phyloP scores from a whole-genome alignment of 306 rosid species.

The Prunus padus region DNA sequence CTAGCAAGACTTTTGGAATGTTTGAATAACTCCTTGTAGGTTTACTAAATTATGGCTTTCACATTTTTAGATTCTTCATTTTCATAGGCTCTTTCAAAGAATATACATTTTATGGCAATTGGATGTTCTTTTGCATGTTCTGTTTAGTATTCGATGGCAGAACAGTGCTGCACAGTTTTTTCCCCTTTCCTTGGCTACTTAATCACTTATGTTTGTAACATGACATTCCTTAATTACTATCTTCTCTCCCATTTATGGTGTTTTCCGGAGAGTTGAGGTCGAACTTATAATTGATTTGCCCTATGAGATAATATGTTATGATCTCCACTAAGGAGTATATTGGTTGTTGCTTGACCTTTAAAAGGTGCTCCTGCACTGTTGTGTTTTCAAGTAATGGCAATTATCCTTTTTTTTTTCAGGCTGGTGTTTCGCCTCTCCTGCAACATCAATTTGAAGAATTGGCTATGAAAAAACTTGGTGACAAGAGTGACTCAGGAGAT shows the following conservation, averaged over 20 bases:
- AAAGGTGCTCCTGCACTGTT: background rate
- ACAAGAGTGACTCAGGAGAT: too few relatives aligned
- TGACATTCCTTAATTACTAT: background rate
- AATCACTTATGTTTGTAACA: background rate
- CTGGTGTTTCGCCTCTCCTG: too few relatives aligned
- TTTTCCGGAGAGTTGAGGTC: background rate
- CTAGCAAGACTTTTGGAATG: too few relatives aligned
- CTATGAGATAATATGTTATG: background rate
- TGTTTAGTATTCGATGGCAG: background rate
- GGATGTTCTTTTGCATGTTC: background rate
- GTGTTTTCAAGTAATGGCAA: conserved; percentile 27
- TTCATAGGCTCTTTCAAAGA: too few relatives aligned
- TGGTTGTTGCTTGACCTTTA: background rate
- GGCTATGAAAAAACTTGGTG: too few relatives aligned
- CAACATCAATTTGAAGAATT: too few relatives aligned
- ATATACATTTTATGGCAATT: background rate
- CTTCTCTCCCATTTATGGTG: background rate
- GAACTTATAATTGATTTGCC: background rate
- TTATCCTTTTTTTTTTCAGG: too few relatives aligned
- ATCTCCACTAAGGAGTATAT: background rate
- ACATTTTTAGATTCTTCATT: too few relatives aligned
- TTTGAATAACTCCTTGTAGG: too few relatives aligned
- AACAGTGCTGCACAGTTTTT: background rate
- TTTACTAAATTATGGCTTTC: too few relatives aligned
- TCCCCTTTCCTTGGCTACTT: background rate